These are phyloP conservation scores for Didymella glomerata DNA, from an alignment of 2,329 filamentous ascomycete species.

Conservation along the genomic window DNA sequence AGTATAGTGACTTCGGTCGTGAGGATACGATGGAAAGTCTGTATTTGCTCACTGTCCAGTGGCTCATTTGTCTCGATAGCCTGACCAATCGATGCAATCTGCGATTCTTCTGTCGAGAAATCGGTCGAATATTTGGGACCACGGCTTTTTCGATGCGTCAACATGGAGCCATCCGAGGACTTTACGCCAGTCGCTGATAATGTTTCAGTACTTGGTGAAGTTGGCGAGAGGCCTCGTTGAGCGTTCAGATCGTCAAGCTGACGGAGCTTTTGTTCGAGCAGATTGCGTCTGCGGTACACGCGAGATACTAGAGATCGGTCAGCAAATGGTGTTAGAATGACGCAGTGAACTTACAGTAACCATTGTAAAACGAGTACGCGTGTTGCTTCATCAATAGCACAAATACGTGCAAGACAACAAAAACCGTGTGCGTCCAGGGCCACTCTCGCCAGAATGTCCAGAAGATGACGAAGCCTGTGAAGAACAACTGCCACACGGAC, in stretches of 20 bases:
- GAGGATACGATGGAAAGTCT: slow-evolving; percentile 71
- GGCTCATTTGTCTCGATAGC: slow-evolving; percentile 69
- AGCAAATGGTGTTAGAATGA: not conserved
- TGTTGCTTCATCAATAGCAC: slow-evolving; percentile 87
- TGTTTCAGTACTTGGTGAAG: slow-evolving; percentile 9
- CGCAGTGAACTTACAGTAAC: slow-evolving; percentile 59
- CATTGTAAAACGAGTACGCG: slow-evolving; percentile 81
- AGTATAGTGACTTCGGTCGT: slow-evolving; percentile 72
- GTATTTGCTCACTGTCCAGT: slow-evolving; percentile 69
- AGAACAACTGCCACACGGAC: slow-evolving; percentile 74
- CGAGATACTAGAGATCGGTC: slow-evolving; percentile 59
- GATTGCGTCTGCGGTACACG: slow-evolving; percentile 59
- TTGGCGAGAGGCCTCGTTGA: slow-evolving; percentile 51
- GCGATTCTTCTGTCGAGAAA: slow-evolving; percentile 58
- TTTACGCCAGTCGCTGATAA: slow-evolving; percentile 31
- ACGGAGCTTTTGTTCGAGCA: slow-evolving; percentile 61
- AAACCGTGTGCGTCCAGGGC: slow-evolving; percentile 85
- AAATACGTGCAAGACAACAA: slow-evolving; percentile 76
- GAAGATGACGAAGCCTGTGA: slow-evolving; percentile 68
- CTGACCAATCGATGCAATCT: slow-evolving; percentile 68
- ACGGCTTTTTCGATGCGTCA: slow-evolving; percentile 43
- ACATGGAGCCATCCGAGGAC: slow-evolving; percentile 4
- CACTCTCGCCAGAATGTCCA: slow-evolving; percentile 76
- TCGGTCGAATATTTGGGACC: slow-evolving; percentile 55
- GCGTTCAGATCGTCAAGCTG: slow-evolving; percentile 65